phyloP scores from a whole-genome alignment of 805 yeast genomes.

The Teunomyces tritomae region DNA sequence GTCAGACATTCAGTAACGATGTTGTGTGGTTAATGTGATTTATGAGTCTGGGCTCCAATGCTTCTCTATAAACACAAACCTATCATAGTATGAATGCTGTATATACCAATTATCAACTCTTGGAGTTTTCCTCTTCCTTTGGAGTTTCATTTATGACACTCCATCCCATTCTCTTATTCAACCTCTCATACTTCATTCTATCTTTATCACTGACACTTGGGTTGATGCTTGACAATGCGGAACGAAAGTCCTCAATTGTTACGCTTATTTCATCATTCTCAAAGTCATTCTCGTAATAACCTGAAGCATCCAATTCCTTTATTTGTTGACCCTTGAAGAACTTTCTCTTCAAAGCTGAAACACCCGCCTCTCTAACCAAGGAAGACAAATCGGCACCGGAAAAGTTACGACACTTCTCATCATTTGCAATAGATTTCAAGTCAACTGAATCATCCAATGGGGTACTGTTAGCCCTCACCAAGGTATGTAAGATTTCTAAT shows the following conservation, averaged over 20 bases:
- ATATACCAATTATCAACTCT: not conserved
- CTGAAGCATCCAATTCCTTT: constrained; percentile 38
- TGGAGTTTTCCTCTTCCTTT: constrained; percentile 8
- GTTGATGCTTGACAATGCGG: constrained; percentile 70
- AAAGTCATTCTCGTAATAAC: constrained; percentile 30
- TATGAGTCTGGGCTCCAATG: too few species aligned
- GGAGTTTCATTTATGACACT: constrained; percentile 40
- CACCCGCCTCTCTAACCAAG: constrained; percentile 91
- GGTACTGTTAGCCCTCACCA: constrained; percentile 67
- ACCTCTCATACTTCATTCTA: constrained; percentile 68
- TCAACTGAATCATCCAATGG: constrained; percentile 69
- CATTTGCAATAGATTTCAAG: constrained; percentile 59
- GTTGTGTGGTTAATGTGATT: too few species aligned
- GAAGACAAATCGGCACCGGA: constrained; percentile 97
- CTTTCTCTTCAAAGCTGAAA: constrained; percentile 73
- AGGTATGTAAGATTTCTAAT: constrained; percentile 75
- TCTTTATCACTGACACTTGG: constrained; percentile 92
- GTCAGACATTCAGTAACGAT: too few species aligned
- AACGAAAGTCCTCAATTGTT: constrained; percentile 60
- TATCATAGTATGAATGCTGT: too few species aligned
- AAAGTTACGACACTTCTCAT: constrained; percentile 80
- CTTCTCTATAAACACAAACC: too few species aligned
- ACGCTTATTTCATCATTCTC: constrained; percentile 50
- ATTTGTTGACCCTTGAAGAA: constrained; percentile 50
- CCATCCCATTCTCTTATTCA: constrained; percentile 78